Evolutionary conservation across 768 basidiomycete species (phyloP).

Genomic region (Tylopilus vinaceipallidus): DNA sequence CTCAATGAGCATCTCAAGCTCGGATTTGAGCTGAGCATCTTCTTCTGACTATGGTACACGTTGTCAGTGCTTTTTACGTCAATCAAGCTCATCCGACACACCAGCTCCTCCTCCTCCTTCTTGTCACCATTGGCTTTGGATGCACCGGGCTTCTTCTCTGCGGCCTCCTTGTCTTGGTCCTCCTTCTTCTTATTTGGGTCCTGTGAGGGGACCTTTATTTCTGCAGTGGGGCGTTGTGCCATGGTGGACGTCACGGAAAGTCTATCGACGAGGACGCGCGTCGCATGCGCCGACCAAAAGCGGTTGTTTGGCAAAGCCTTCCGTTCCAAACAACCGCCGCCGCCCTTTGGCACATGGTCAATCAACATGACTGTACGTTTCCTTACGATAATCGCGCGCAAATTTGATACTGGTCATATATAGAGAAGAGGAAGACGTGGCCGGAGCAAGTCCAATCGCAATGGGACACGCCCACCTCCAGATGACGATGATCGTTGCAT

Average conservation of each 20-base stretch:
- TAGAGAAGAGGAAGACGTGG: slow-evolving; percentile 22
- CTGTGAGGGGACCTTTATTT: slow-evolving; percentile 64
- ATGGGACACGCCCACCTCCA: no score
- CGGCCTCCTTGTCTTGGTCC: slow-evolving; percentile 36
- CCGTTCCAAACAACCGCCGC: slow-evolving; percentile 31
- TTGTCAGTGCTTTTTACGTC: slow-evolving; percentile 8
- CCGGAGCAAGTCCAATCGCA: no score
- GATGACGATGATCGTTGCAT: slow-evolving; percentile 47
- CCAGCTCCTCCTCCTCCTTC: slow-evolving; percentile 66
- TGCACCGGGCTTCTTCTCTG: slow-evolving; percentile 54
- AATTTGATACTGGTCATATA: neutral
- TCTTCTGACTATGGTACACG: slow-evolving; percentile 74
- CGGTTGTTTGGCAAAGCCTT: slow-evolving; percentile 33
- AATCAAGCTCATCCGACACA: slow-evolving; percentile 41
- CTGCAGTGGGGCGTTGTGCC: slow-evolving; percentile 57
- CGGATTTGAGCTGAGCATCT: slow-evolving; percentile 87
- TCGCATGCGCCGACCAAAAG: slow-evolving; percentile 25
- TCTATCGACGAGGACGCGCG: slow-evolving; percentile 29
- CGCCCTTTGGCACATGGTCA: neutral
- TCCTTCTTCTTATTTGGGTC: slow-evolving; percentile 73
- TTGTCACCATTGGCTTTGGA: slow-evolving; percentile 56
- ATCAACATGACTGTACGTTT: slow-evolving; percentile 21
- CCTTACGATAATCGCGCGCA: neutral
- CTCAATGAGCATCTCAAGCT: slow-evolving; percentile 96
- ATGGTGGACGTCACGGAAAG: slow-evolving; percentile 35